phyloP scores from a whole-genome alignment of 768 basidiomycete species.

The Pleurotus salmoneostramineus region DNA sequence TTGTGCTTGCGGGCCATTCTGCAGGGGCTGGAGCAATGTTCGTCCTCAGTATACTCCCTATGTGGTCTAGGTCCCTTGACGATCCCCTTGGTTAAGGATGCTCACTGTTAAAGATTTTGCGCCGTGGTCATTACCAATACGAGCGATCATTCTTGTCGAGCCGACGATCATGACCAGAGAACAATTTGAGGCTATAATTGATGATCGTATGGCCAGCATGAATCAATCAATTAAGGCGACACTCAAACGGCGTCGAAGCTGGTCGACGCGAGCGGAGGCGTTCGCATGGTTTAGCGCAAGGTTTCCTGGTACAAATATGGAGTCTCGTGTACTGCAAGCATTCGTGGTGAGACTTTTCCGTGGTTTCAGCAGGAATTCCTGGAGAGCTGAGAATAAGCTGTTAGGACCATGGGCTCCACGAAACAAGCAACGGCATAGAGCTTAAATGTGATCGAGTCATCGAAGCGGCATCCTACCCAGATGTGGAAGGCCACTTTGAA shows the following conservation, averaged over 20 bases:
- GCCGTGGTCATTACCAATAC: constrained; percentile 21
- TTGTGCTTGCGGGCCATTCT: constrained; percentile 39
- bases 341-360: constrained; percentile 2
- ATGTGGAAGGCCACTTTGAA: constrained; percentile 4
- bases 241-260: background rate
- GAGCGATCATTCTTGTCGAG: constrained; percentile 40
- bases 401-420: background rate
- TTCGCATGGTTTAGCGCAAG: constrained; percentile 2
- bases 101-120: constrained; percentile 31
- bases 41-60: constrained; percentile 1
- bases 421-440: background rate
- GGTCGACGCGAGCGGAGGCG: constrained; percentile 2
- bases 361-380: too few species aligned
- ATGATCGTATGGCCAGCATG: background rate
- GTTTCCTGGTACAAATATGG: background rate
- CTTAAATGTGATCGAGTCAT: background rate
- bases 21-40: constrained; percentile 38
- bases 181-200: constrained; percentile 26
- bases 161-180: constrained; percentile 36
- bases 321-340: background rate
- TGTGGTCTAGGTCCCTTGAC: background rate
- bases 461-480: constrained; percentile 5
- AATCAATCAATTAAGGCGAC: background rate
- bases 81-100: constrained; percentile 17
- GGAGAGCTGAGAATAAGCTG: too few species aligned